Base-by-base conservation (phyloP, 2,329 filamentous ascomycete genomes). In the Penicillium expansum region DNA sequence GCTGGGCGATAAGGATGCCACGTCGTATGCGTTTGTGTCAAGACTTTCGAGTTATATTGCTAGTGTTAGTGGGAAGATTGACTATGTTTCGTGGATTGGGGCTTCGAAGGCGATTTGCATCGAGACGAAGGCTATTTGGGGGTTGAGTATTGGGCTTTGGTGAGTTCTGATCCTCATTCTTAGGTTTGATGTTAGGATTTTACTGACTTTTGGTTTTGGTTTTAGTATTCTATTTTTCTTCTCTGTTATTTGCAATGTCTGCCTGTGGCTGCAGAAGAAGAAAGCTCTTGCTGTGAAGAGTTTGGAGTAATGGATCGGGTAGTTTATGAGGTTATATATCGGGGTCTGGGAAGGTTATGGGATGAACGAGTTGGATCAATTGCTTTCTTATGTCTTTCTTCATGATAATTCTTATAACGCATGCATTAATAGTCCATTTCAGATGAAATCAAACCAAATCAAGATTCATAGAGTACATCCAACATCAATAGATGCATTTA, bases 71-170 rank as follows among this genome's bases (percentile, higher is more conserved):
- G 77, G 77, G 7, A 78, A 71, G 39, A 69, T 86, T 54, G 76
- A 78, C 20, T 77, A 85, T 58, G 67, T 69, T 14, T 74, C 78
- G 55, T 87, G 83, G 82, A 83, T 84, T 43, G 83, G 83, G n/a
- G 79, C 82, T 9, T 85, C 79, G 13, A 82, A 80, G 70, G 69
- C 82, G 18, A 89, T 89, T 54, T 97, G 92, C 78, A 86, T 87
- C 68, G 86, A 94, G 79, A 86, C 92, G 73, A 95, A 96, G 81
- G 85, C 89, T 16, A 84, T 94, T 63, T 96, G 92, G 92, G 92
- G 91, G 1, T 76, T 96, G 58, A 84, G 86, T 72, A 92, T 96
- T 73, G 86, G 86, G 5, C 82, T 95, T 48, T 91, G 83, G 83
- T 85, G 70, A 69, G 80, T 79, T 47, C 1, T 38, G 1, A 1